phyloP scores from a whole-genome alignment of 306 rosid genomes.

The Pachyrhizus erosus region DNA sequence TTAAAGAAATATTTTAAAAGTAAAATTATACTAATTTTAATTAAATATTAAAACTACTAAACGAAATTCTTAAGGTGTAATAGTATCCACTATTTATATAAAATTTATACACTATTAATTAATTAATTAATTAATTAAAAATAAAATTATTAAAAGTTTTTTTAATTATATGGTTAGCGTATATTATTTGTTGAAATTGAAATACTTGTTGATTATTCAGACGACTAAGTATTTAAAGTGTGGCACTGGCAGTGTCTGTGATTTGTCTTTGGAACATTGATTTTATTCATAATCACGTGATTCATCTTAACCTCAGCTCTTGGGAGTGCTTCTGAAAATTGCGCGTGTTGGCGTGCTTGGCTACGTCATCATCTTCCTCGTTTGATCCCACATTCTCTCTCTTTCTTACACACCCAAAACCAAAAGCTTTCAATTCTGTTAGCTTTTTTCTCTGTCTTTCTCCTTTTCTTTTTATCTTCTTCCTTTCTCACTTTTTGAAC shows the following conservation, averaged over 20 bases:
- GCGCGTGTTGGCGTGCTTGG: slow-evolving; percentile 34
- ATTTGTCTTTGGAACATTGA: not conserved
- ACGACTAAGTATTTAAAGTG: not conserved
- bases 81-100: too few relatives aligned
- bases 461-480: not conserved
- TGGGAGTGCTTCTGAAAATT: slow-evolving; percentile 6
- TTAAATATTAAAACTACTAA: too few relatives aligned
- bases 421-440: too few relatives aligned
- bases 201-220: not conserved
- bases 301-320: not conserved
- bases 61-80: too few relatives aligned
- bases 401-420: not conserved
- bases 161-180: too few relatives aligned
- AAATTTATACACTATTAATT: too few relatives aligned
- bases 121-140: too few relatives aligned
- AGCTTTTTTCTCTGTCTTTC: too few relatives aligned
- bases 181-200: too few relatives aligned
- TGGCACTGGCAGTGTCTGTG: not conserved
- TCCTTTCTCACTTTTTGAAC: not conserved
- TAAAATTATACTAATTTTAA: too few relatives aligned
- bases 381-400: not conserved
- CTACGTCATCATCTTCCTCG: slow-evolving; percentile 34
- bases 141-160: too few relatives aligned
- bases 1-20: too few relatives aligned
- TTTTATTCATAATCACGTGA: not conserved